Evolutionary conservation across 2,329 filamentous ascomycete species (phyloP), one percentile per base, ranked within the genome.

Genomic region (Juglanconis oblonga): DNA sequence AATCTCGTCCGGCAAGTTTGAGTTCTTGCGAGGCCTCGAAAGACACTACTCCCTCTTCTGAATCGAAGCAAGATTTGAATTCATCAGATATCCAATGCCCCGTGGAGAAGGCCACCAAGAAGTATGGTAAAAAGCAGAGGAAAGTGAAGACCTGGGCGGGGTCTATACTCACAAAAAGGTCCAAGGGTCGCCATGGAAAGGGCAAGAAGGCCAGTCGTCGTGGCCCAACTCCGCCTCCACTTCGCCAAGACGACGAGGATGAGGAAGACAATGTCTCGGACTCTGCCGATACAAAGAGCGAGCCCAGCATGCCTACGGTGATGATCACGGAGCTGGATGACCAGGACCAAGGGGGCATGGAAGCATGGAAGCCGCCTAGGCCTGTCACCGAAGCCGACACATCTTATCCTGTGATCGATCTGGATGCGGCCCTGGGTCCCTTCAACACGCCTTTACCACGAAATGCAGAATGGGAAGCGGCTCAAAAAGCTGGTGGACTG

Each of bases 401-500:
- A 3, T 82, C 88, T 55, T 91, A 87, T 69, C 88, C 90, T 7
- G 89, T 97, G 73, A 96, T 99, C 64, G 95, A 99, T 72, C 79
- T 99, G 47, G 95, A 99, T 75, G 94, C 93, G 17, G 95, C 94
- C 32, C 81, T 98, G 1, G 93, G 92, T 1, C 92, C 94, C 0
- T 96, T 97, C 74, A 95, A 96, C 68, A 96, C 92, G 0, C 90
- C 90, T 32, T 77, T 87, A 2, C 79, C 78, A 36, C 79, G 80
- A 10, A 87, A 87, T 61, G 77, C 83, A 2, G 86, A 87, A 62
- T 89, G 87, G 81, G 86, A 89, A 63, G 84, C 86, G 2, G 87
- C 86, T 7, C 86, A 89, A 65, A 79, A 79, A 61, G 80, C 81
- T 1, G 81, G 82, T 6, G 79, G 79, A 6, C 76, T 78, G n/a